A percentile compares a stretch with the other conserved stretches of the same genome.
Evolutionary conservation across 441 rosid species (phyloP).

Genomic region (Metrosideros polymorpha): DNA sequence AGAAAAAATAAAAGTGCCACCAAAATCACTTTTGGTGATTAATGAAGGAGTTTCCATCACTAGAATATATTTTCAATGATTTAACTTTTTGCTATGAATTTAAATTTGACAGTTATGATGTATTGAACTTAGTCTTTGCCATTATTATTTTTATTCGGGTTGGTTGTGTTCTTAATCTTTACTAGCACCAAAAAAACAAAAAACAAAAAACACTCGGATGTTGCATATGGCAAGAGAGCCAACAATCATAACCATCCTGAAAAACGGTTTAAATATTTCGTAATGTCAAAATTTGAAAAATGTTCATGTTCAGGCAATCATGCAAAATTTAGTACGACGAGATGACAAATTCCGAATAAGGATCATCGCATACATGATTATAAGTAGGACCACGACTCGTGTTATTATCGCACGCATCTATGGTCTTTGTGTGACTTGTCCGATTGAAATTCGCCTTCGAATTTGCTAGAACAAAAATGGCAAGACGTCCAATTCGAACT

Average conservation of each 20-base stretch:
- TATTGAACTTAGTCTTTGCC: background rate
- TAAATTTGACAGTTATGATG: background rate
- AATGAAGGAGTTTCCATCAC: background rate
- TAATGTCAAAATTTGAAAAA: rapidly evolving
- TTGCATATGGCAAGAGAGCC: background rate
- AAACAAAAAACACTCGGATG: background rate
- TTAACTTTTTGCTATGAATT: background rate
- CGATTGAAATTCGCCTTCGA: background rate
- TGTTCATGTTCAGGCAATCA: background rate
- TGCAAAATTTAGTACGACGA: background rate
- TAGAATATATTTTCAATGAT: background rate
- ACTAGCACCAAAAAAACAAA: background rate
- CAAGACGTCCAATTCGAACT: background rate
- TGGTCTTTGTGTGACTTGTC: background rate
- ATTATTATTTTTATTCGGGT: background rate
- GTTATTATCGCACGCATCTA: too few species aligned
- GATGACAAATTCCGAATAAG: background rate
- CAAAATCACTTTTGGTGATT: background rate
- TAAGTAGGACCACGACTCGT: background rate
- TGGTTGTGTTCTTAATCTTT: background rate
- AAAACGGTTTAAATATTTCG: background rate
- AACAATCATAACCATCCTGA: background rate
- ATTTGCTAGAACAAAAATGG: background rate
- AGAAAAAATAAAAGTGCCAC: background rate
- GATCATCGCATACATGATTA: background rate